Conservation (phyloP, 1,284 basidiomycete genomes). For the Marasmius oreades region DNA sequence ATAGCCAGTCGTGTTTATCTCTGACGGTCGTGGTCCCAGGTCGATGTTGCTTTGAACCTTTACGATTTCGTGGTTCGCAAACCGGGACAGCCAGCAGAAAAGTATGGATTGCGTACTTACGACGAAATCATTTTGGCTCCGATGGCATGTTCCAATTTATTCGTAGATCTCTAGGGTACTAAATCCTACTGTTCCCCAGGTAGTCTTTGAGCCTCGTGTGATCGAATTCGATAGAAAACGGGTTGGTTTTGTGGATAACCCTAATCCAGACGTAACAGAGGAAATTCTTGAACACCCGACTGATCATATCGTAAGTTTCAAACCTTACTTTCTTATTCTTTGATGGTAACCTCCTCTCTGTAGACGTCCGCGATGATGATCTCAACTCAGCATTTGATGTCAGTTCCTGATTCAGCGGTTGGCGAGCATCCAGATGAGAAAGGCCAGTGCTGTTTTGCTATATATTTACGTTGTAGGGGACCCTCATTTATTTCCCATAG, state of each 20-base stretch:
- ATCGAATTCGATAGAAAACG: slow-evolving; percentile 86
- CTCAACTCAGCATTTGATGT: slow-evolving; percentile 80
- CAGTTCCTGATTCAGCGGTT: slow-evolving; percentile 24
- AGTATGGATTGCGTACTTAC: slow-evolving; percentile 89
- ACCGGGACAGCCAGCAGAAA: slow-evolving; percentile 75
- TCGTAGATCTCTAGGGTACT: background rate
- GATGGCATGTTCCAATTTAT: slow-evolving; percentile 56
- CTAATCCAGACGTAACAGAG: slow-evolving; percentile 60
- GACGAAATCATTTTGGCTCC: slow-evolving; percentile 96
- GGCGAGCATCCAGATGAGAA: slow-evolving; percentile 21
- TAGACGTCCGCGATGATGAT: slow-evolving; percentile 68
- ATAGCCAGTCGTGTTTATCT: background rate
- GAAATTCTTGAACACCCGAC: slow-evolving; percentile 65
- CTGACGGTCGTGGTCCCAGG: slow-evolving; percentile 38
- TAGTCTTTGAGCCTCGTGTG: slow-evolving; percentile 89
- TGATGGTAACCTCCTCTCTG: background rate
- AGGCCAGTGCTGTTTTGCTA: slow-evolving; percentile 3
- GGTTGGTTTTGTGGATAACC: slow-evolving; percentile 42
- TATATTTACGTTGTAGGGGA: no score
- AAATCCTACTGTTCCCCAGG: slow-evolving; percentile 42
- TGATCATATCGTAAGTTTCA: slow-evolving; percentile 56
- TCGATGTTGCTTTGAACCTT: slow-evolving; percentile 81
- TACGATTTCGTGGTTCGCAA: slow-evolving; percentile 87
- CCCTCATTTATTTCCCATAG: background rate
- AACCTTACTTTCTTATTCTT: background rate